Evolutionary conservation across 208 protist species (phyloP).

Genomic region (Naegleria gruberi): DNA sequence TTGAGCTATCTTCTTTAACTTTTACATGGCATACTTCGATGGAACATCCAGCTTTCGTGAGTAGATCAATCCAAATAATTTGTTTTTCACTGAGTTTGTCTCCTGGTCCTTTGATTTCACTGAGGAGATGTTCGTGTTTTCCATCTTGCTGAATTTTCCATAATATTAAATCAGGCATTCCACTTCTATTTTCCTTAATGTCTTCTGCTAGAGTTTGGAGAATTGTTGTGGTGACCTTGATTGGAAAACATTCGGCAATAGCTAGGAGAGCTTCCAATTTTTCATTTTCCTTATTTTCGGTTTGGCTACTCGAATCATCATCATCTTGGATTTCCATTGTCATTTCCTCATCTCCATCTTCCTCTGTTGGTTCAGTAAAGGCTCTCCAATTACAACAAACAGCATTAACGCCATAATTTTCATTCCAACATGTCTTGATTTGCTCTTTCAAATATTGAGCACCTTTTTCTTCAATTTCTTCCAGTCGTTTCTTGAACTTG

Average conservation of each 20-base stretch:
- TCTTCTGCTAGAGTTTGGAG: not conserved
- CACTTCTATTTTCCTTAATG: not conserved
- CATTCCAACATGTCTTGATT: not conserved
- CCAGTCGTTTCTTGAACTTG: not conserved
- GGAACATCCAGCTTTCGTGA: not conserved
- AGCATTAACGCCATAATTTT: not conserved
- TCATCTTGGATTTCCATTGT: not conserved
- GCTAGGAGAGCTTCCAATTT: not conserved
- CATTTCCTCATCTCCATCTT: not conserved
- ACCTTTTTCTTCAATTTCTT: not conserved
- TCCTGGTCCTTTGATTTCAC: not conserved
- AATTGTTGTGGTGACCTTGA: not conserved
- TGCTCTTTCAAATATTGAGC: not conserved
- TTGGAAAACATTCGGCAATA: not conserved
- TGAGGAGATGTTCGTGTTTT: not conserved
- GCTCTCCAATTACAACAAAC: not conserved
- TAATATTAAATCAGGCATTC: not conserved
- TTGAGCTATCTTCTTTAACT: not conserved
- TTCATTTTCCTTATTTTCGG: not conserved
- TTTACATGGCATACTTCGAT: not conserved
- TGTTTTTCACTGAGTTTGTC: conserved; percentile 1
- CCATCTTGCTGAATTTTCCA: not conserved
- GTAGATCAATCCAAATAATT: not conserved
- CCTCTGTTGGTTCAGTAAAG: not conserved
- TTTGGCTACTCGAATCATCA: not conserved